A percentile compares a stretch with the other conserved stretches of the same genome.
phyloP scores from a whole-genome alignment of 148 eudicot species.

The Amaranthus palmeri region DNA sequence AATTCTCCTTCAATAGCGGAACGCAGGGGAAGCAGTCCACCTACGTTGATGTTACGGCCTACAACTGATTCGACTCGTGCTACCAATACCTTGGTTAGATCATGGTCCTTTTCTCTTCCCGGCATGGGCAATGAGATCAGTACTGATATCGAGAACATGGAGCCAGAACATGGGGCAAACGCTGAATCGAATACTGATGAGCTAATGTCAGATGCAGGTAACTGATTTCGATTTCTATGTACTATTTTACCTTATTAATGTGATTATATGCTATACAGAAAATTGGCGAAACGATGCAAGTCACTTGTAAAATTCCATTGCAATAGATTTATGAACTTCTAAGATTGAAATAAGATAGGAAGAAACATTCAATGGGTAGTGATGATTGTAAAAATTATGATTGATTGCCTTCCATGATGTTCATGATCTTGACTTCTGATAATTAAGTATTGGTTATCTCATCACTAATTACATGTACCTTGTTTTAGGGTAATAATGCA shows the following conservation, averaged over 20 bases:
- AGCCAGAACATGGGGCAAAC: conserved; percentile 17
- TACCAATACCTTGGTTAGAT: conserved; percentile 39
- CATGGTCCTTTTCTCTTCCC: conserved; percentile 64
- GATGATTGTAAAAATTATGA: not conserved
- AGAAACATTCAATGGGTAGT: not conserved
- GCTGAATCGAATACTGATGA: conserved; percentile 30
- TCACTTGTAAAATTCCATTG: not conserved
- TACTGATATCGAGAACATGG: conserved; percentile 26
- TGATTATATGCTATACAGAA: not conserved
- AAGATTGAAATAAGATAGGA: not conserved
- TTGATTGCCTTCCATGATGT: not conserved
- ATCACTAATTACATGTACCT: not conserved
- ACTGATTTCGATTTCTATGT: not conserved
- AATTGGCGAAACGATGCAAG: not conserved
- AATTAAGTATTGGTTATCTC: not conserved
- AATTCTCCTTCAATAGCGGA: conserved; percentile 50
- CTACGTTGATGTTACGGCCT: conserved; percentile 42
- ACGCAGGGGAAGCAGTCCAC: conserved; percentile 54
- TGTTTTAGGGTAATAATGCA: not conserved
- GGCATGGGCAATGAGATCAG: conserved; percentile 33
- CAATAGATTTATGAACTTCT: not conserved
- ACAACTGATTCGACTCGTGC: conserved; percentile 36
- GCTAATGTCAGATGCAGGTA: conserved; percentile 40
- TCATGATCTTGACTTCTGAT: too few relatives aligned
- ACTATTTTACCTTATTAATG: not conserved